Percentiles rank a stretch among this genome's conserved stretches.
Evolutionary conservation across 2,329 filamentous ascomycete genomes (phyloP).

Genomic region (Scedosporium dehoogii): DNA sequence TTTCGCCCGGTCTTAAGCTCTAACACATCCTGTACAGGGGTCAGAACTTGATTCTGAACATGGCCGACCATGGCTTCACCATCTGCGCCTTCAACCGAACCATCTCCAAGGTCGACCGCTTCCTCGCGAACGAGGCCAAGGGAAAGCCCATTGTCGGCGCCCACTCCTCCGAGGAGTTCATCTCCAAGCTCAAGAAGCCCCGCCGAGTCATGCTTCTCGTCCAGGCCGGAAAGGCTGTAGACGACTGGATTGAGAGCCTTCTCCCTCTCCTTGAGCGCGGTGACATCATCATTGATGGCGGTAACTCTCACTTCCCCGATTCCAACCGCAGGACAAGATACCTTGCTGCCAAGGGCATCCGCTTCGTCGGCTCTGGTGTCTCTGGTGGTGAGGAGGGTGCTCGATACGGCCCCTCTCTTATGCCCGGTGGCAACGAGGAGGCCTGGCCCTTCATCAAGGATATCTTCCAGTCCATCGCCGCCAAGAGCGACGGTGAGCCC

Average conservation of each 20-base stretch:
- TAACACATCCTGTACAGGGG: constrained; percentile 32
- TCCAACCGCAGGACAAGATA: constrained; percentile 95
- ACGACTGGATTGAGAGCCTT: constrained; percentile 96
- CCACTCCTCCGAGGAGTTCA: constrained; percentile 88
- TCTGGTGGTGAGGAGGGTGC: constrained; percentile 99
- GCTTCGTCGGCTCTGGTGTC: constrained; percentile 94
- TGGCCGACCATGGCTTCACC: constrained; percentile 87
- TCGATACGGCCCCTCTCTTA: constrained; percentile 91
- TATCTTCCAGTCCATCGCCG: constrained; percentile 94
- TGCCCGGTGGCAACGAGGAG: constrained; percentile 98
- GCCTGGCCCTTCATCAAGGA: constrained; percentile 99
- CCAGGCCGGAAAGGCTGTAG: constrained; percentile 95
- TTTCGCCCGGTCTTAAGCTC: constrained; percentile 9
- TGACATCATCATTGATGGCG: constrained; percentile 99
- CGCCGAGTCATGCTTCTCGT: constrained; percentile 97
- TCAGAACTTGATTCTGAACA: constrained; percentile 85
- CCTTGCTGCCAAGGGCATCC: constrained; percentile 76
- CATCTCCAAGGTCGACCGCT: constrained; percentile 93
- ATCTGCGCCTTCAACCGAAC: constrained; percentile 98
- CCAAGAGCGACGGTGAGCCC: constrained; percentile 93
- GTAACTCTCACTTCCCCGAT: constrained; percentile 98
- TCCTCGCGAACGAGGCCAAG: constrained; percentile 85
- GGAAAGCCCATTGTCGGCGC: constrained; percentile 94
- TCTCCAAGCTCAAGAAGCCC: constrained; percentile 92
- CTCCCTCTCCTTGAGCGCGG: constrained; percentile 72